Conservation (phyloP, 441 rosid genomes). For the Bruguiera hainesii region DNA sequence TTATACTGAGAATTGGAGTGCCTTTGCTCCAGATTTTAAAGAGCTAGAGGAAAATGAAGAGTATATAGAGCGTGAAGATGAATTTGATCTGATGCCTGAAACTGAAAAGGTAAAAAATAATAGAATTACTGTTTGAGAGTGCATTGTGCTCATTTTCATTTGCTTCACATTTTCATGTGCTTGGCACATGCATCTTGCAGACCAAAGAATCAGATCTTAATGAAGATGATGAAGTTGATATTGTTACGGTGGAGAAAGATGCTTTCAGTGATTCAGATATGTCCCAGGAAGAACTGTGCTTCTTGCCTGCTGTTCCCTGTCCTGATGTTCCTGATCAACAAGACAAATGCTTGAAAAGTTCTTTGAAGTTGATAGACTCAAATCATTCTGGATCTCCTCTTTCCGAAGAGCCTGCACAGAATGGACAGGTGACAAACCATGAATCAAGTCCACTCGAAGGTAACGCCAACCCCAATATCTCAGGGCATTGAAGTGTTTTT, state of each 20-base stretch:
- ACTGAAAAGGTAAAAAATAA: conserved; percentile 69
- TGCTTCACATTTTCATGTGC: conserved; percentile 17
- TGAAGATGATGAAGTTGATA: conserved; percentile 95
- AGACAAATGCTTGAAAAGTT: conserved; percentile 56
- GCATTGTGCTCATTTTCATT: conserved; percentile 16
- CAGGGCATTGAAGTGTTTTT: conserved; percentile 6
- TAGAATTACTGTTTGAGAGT: conserved; percentile 7
- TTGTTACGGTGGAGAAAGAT: conserved; percentile 78
- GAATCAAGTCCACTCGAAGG: conserved; percentile 80
- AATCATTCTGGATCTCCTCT: conserved; percentile 75
- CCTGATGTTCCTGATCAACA: conserved; percentile 71
- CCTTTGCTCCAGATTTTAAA: conserved; percentile 97
- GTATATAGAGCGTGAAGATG: conserved; percentile 94
- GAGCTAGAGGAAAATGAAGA: conserved; percentile 99
- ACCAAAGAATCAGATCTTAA: conserved; percentile 71
- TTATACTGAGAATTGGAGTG: conserved; percentile 98
- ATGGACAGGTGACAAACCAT: conserved; percentile 58
- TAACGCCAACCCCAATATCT: conserved; percentile 22
- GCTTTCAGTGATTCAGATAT: conserved; percentile 91
- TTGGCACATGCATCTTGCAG: conserved; percentile 40
- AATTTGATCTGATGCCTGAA: conserved; percentile 86
- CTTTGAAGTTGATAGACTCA: conserved; percentile 58
- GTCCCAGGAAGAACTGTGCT: conserved; percentile 89
- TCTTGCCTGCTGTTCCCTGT: conserved; percentile 88
- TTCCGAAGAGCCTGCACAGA: conserved; percentile 74